A percentile compares a stretch with the other conserved stretches of the same genome.
Conservation (phyloP, 441 rosid genomes). For the Rhodomyrtus psidioides region DNA sequence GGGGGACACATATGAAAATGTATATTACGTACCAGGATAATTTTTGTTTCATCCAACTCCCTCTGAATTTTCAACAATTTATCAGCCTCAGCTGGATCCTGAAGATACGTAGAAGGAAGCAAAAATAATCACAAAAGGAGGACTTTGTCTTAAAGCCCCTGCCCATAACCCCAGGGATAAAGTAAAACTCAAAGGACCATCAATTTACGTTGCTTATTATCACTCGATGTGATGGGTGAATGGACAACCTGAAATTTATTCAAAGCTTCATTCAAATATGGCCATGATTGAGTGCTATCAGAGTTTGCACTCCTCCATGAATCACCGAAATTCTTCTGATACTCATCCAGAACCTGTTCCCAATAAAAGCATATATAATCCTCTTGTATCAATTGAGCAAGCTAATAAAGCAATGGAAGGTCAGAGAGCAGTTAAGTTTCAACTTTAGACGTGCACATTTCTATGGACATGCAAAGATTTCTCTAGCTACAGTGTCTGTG, state of each 20-base stretch:
- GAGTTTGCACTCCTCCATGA: constrained; percentile 61
- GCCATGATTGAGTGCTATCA: constrained; percentile 72
- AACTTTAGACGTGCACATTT: background rate
- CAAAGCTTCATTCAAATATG: constrained; percentile 73
- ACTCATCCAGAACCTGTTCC: constrained; percentile 75
- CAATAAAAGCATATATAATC: background rate
- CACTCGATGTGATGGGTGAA: background rate
- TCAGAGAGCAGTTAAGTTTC: background rate
- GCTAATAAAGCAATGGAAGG: too few relatives aligned
- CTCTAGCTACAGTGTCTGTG: background rate
- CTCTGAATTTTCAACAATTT: constrained; percentile 93
- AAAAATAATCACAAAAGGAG: background rate
- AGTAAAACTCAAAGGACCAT: background rate
- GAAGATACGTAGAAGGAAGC: constrained; percentile 6
- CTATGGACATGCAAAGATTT: background rate
- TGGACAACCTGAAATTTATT: constrained; percentile 63
- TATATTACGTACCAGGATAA: constrained; percentile 67
- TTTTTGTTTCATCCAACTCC: constrained; percentile 96
- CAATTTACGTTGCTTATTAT: background rate
- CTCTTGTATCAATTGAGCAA: too few relatives aligned
- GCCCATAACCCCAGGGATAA: background rate
- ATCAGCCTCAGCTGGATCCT: constrained; percentile 99
- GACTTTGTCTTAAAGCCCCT: background rate
- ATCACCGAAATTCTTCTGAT: constrained; percentile 86
- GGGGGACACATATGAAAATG: background rate